Conservation (phyloP, 2,329 filamentous ascomycete species). For the Chlorencoelia australis region DNA sequence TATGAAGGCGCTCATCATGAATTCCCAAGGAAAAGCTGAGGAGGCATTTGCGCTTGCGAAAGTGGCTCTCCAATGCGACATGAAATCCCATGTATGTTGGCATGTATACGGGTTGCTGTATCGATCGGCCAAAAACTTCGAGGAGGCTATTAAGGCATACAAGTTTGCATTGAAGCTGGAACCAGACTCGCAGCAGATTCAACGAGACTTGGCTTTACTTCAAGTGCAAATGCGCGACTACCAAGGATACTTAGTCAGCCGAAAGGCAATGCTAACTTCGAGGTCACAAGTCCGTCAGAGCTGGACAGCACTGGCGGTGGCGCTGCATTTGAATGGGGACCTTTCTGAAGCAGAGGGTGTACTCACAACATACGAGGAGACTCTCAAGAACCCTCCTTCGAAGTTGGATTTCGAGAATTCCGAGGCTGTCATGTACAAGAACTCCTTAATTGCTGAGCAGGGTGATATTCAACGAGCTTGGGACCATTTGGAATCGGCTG, state of each 20-base stretch:
- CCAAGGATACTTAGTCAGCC: slow-evolving; percentile 82
- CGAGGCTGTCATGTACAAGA: slow-evolving; percentile 92
- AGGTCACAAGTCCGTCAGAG: slow-evolving; percentile 76
- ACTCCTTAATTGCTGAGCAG: slow-evolving; percentile 81
- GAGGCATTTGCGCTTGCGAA: slow-evolving; percentile 93
- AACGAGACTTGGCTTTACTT: slow-evolving; percentile 82
- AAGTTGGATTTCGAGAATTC: slow-evolving; percentile 83
- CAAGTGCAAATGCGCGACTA: slow-evolving; percentile 97
- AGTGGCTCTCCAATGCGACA: slow-evolving; percentile 84
- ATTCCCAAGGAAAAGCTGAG: slow-evolving; percentile 80
- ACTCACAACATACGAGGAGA: slow-evolving; percentile 85
- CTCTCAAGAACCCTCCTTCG: slow-evolving; percentile 69
- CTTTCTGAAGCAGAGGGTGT: slow-evolving; percentile 81
- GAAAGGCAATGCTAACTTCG: slow-evolving; percentile 77
- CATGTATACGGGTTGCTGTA: slow-evolving; percentile 96
- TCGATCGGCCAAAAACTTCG: slow-evolving; percentile 90
- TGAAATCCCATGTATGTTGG: slow-evolving; percentile 99
- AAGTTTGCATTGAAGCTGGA: slow-evolving; percentile 89
- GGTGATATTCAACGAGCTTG: slow-evolving; percentile 76
- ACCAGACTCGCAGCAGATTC: slow-evolving; percentile 89
- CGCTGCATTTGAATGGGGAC: slow-evolving; percentile 83
- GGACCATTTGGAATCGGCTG: slow-evolving; percentile 71
- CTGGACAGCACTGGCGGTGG: slow-evolving; percentile 95
- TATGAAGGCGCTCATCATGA: slow-evolving; percentile 97
- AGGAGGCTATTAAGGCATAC: slow-evolving; percentile 98